Evolutionary conservation across 352 stramenopile species (phyloP), one percentile per base, ranked within the genome.

Genomic region (Phytophthora idaei): DNA sequence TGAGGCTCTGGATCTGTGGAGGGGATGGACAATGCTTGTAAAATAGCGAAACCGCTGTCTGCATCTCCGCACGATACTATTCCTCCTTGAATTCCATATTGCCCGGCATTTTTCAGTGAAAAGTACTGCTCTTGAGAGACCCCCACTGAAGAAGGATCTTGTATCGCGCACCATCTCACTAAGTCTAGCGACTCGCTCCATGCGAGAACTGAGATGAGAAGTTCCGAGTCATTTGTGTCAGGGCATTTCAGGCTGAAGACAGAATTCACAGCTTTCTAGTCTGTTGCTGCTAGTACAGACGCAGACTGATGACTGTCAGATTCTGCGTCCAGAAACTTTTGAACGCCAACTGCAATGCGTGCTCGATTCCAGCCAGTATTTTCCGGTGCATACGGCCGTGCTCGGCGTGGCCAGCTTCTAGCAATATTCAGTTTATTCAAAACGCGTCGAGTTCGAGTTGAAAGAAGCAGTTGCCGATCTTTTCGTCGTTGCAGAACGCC

Each of bases 371-470:
- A 44, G 4, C 14, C 61, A 49, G 34, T 34, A 25, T n/a, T 68
- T 21, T 6, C 5, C 32, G 29, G 42, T 48, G 27, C 37, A 49
- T 58, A 67, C 14, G 52, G 39, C 4, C 25, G 61, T 53, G 32
- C 25, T 54, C 27, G 42, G 8, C 25, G 42, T 27, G 63, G 53
- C 69, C 65, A 77, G 29, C 36, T 77, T 31, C 41, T 59, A 15
- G 48, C 42, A 32, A 74, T 57, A 42, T 77, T 47, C 2, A 90
- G 28, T 25, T 83, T 90, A 3, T 57, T 73, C 52, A 86, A 50
- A 4, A 89, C 44, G 4, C 76, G 71, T 25, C 77, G 70, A 15
- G 57, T 74, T 48, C 57, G 55, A n/a, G 47, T 65, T 37, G 67
- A 69, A 10, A 83, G 28, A 31, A 89, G 61, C 15, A 80, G 6